Base-by-base conservation (phyloP, 2,329 filamentous ascomycete genomes). In the Penicillium sp. region DNA sequence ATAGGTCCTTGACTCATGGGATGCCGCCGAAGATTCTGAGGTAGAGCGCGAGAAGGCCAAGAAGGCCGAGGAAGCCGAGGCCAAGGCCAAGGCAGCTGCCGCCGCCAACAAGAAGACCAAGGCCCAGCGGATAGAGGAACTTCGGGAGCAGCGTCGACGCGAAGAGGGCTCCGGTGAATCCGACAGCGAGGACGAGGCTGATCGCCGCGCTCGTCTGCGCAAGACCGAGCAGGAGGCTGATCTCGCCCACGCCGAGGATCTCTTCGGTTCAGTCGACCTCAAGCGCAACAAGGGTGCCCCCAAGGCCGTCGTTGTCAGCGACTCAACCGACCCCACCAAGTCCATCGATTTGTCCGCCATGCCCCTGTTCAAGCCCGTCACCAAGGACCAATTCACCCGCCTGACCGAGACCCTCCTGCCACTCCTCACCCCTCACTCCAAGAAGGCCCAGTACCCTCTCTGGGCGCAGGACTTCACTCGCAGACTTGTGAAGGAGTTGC, bases 11-110 rank as follows among this genome's bases (percentile, higher is more conserved):
- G 94, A 99, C 57, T 93, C 90, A 32, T 99, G 94, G 94, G 92
- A 97, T 69, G 93, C 90, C 55, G 92, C 90, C 64, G 94, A 97
- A 70, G 94, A 99, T 78, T 96, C 91, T 58, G 94, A 99, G 68
- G 93, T 87, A 66, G 94, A 99, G 80, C 89, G 91, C 67, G 92
- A 97, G 76, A 99, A 97, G 81, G 90, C 84, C 27, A 89, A 89
- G 76, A 94, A 93, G 78, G 91, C 87, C 47, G 87, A 83, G 6
- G 92, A 90, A 70, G 88, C 85, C 49, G 95, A 96, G 76, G 90
- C 89, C 55, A 95, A 95, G 76, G 91, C 90, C 27, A 91, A 92
- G 0, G 92, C 89, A 41, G 90, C 91, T 67, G 91, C 91, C 7
- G 90, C 89, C 40, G 91, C 91, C 49, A 90, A 87, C 68, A 95